Conservation (phyloP, 768 basidiomycete species). For the Krasilnikovozyma curviuscula region DNA sequence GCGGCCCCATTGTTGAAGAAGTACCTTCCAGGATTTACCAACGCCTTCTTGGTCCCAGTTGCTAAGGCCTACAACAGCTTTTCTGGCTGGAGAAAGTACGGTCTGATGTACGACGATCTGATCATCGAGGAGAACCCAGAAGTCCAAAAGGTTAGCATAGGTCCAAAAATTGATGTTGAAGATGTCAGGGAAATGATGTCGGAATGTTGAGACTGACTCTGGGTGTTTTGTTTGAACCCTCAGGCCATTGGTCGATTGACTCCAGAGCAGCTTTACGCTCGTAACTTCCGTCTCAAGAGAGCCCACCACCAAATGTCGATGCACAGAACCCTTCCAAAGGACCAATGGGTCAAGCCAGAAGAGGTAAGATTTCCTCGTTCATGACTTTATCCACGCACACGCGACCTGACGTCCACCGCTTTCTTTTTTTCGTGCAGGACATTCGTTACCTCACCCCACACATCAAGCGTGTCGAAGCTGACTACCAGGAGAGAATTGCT, state of each 20-base stretch:
- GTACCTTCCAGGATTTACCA: no score
- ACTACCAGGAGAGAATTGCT: constrained; percentile 51
- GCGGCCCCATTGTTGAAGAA: no score
- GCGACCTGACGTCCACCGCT: not conserved
- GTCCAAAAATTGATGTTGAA: constrained; percentile 17
- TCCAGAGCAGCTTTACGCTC: constrained; percentile 64
- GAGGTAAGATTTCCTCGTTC: constrained; percentile 46
- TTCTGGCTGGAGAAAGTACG: constrained; percentile 72
- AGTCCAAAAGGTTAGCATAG: constrained; percentile 49
- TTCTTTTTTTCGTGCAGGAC: constrained; percentile 41
- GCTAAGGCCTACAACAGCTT: no score
- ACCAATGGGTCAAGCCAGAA: constrained; percentile 52
- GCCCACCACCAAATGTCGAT: constrained; percentile 58
- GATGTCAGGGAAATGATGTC: constrained; percentile 18
- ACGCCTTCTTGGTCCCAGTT: no score
- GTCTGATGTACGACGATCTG: constrained; percentile 88
- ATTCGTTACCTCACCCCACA: constrained; percentile 68
- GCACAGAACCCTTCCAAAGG: constrained; percentile 61
- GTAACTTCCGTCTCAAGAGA: constrained; percentile 70
- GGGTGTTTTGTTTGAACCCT: not conserved
- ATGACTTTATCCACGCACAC: no score
- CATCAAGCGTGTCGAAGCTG: constrained; percentile 49
- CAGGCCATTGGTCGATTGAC: constrained; percentile 73
- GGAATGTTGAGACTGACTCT: constrained; percentile 19
- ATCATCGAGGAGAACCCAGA: constrained; percentile 56